A percentile compares a stretch with the other conserved stretches of the same genome.
Evolutionary conservation across 2,329 filamentous ascomycete species (phyloP).

Genomic region (Fusarium hostae): DNA sequence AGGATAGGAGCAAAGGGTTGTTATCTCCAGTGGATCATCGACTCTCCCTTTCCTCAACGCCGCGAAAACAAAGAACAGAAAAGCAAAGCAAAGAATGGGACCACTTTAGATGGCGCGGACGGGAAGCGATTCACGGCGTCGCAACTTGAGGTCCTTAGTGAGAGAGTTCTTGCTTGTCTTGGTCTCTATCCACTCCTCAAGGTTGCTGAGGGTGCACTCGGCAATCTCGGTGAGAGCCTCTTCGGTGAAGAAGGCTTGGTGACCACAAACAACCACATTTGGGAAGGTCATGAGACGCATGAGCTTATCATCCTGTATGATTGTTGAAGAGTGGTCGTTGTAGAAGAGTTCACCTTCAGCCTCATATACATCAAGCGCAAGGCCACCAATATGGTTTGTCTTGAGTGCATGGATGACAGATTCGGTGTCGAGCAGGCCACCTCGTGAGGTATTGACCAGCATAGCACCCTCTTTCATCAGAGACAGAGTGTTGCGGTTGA

Average conservation of each 20-base stretch:
- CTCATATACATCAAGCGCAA: constrained; percentile 77
- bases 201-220: constrained; percentile 67
- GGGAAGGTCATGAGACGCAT: constrained; percentile 75
- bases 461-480: constrained; percentile 69
- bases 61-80: not conserved
- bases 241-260: constrained; percentile 76
- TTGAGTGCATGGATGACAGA: constrained; percentile 72
- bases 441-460: constrained; percentile 75
- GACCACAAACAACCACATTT: constrained; percentile 73
- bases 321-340: constrained; percentile 70
- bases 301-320: constrained; percentile 74
- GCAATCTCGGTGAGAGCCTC: constrained; percentile 74
- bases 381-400: constrained; percentile 66
- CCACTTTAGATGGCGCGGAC: constrained; percentile 47
- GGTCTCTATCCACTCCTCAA: constrained; percentile 57
- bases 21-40: not conserved
- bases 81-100: not conserved
- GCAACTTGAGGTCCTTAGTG: constrained; percentile 44
- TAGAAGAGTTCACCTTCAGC: constrained; percentile 73
- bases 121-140: constrained; percentile 45
- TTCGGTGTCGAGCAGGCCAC: constrained; percentile 69
- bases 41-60: not conserved
- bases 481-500: constrained; percentile 63
- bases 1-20: not conserved
- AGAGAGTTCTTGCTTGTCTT: constrained; percentile 50